Base-by-base conservation (phyloP, 1,284 basidiomycete genomes). In the Ceratobasidium papillatum region DNA sequence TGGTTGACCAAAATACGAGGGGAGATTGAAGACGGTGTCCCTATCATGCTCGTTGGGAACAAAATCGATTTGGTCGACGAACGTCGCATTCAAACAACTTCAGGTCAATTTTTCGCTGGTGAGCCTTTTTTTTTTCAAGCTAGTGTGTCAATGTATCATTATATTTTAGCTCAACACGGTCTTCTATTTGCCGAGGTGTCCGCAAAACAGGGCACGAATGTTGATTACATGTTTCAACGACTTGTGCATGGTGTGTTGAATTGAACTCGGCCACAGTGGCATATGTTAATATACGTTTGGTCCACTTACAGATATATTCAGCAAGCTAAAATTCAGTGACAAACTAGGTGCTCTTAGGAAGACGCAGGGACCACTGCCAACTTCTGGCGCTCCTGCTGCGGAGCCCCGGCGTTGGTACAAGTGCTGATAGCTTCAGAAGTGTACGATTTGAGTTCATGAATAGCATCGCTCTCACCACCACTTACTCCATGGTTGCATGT, bases 151-250 rank as follows among this genome's bases (percentile, higher is more conserved):
- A 1, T 5, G 19, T 3, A 45, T 8, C 2, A 30, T 32, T n/a
- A 7, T 17, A n/a, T 36, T 27, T 19, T 32, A 69, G 66, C 54
- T 38, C 7, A 58, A 17, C 36, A 58, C 4, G 22, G 30, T 12
- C 30, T 69, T 3, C n/a, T 69, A 19, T 69, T 69, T 58, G 36
- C 38, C 25, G 66, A 69, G 27, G 43, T 69, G 3, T 69, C 66
- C 17, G 52, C 49, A 2, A 69, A 58, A 27, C 17, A 47, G 2
- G 66, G 66, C 1, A 69, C 52, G 2, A 69, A 69, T 19, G 54
- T 69, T 1, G 66, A 69, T 19, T 25, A 69, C 43, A 38, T 52
- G 12, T 69, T 69, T 51, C 66, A 54, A 30, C 4, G 38, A 3
- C 34, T 69, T 17, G 41, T 69, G 5, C 66, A 69, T 45, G 66